phyloP scores from a whole-genome alignment of 148 eudicot genomes.

The Rhododendron molle region DNA sequence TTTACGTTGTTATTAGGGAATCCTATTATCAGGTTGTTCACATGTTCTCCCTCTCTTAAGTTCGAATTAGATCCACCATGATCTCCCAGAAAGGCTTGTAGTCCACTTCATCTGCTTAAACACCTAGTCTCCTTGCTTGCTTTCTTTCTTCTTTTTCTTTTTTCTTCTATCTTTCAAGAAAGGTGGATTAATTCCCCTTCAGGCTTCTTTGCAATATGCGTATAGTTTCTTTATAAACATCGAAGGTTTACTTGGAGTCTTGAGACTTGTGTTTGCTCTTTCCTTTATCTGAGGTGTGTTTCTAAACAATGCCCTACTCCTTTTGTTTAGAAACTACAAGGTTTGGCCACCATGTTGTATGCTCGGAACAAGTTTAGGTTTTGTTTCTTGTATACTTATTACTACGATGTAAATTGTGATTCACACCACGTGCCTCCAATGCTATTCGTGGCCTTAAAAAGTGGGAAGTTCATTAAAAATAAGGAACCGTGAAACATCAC shows the following conservation, averaged over 20 bases:
- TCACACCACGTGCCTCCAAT: neutral
- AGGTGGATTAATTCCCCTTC: neutral
- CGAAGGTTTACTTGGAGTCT: neutral
- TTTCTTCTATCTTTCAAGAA: neutral
- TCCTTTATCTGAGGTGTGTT: neutral
- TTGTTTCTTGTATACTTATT: neutral
- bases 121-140: neutral
- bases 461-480: neutral
- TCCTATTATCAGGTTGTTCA: neutral
- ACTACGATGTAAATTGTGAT: neutral
- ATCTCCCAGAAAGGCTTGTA: neutral
- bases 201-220: neutral
- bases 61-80: neutral
- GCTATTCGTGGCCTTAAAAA: neutral
- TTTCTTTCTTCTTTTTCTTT: neutral
- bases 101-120: neutral
- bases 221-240: neutral
- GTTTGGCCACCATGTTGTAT: neutral
- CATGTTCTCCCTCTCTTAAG: neutral
- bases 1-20: neutral
- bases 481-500: neutral
- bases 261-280: neutral
- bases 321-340: neutral
- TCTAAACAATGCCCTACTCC: neutral
- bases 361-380: neutral